Evolutionary conservation across 2,329 filamentous ascomycete species (phyloP).

Genomic region (Claviceps sp.): DNA sequence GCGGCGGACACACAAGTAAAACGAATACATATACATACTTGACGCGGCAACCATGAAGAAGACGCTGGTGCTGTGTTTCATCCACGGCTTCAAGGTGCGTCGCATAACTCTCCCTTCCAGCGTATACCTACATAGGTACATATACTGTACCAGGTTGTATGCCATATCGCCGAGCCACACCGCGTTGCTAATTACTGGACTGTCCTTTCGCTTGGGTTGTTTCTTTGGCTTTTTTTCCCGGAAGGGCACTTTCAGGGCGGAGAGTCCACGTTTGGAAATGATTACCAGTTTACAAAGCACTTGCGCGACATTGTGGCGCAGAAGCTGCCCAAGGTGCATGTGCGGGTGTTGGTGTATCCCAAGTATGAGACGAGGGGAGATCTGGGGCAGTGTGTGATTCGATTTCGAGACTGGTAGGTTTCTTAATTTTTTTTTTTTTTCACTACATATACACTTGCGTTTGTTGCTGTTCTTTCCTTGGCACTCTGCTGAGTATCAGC

Average conservation of each 20-base stretch:
- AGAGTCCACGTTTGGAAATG: conserved; percentile 60
- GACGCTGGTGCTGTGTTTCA: conserved; percentile 69
- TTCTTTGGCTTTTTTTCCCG: too few species aligned
- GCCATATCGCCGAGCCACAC: too few species aligned
- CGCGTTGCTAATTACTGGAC: too few species aligned
- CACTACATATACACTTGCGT: too few species aligned
- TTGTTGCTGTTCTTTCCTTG: too few species aligned
- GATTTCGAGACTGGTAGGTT: conserved; percentile 61
- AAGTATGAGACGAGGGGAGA: conserved; percentile 74
- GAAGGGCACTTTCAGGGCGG: conserved; percentile 39
- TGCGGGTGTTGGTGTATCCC: conserved; percentile 60
- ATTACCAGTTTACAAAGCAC: conserved; percentile 56
- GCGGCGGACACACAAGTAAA: neutral
- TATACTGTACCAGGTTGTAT: too few species aligned
- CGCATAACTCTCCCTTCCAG: too few species aligned
- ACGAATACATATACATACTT: too few species aligned
- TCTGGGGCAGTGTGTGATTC: conserved; percentile 53
- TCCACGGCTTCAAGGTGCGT: conserved; percentile 72
- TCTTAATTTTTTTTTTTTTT: neutral
- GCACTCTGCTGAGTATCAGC: too few species aligned
- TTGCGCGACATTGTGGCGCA: conserved; percentile 50
- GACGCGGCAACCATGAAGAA: too few species aligned
- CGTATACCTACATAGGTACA: too few species aligned
- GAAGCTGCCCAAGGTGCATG: conserved; percentile 54
- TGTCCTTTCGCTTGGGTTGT: too few species aligned